Percentiles rank a stretch among this genome's conserved stretches.
Conservation (phyloP, 257 asterid species). For the Plectranthus barbatus region DNA sequence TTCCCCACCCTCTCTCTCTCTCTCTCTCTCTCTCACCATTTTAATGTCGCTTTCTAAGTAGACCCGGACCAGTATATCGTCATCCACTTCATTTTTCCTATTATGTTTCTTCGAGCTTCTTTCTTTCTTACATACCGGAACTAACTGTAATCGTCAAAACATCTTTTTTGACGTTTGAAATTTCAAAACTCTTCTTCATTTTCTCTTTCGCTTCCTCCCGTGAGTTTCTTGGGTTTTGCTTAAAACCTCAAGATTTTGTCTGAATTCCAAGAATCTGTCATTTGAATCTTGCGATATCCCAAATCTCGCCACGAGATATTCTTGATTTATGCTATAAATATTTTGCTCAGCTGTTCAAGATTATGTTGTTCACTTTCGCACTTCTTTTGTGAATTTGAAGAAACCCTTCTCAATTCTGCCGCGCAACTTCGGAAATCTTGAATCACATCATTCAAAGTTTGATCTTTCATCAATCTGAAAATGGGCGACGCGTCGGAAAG, state of each 20-base stretch:
- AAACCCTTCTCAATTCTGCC: slow-evolving; percentile 4
- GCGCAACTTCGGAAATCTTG: not conserved
- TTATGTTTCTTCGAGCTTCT: not conserved
- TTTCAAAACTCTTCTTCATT: slow-evolving; percentile 15
- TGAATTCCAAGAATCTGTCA: slow-evolving; percentile 13
- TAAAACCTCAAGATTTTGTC: slow-evolving; percentile 3
- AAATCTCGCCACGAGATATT: slow-evolving; percentile 2
- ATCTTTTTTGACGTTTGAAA: not conserved
- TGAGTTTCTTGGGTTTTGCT: slow-evolving; percentile 22
- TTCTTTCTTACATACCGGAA: not conserved
- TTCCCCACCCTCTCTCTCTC: not conserved
- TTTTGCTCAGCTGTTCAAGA: not conserved
- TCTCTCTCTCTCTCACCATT: not conserved
- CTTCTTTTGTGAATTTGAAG: not conserved
- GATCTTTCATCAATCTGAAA: not conserved
- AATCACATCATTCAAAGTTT: too few species aligned
- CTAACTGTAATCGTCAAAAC: not conserved
- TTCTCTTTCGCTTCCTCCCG: slow-evolving; percentile 21
- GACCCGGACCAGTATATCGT: slow-evolving; percentile 7
- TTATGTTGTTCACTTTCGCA: not conserved
- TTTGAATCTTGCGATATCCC: not conserved
- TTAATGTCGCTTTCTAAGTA: slow-evolving; percentile 14
- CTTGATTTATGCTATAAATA: not conserved
- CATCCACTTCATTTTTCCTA: not conserved
- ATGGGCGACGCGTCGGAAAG: slow-evolving; percentile 34